A percentile compares a stretch with the other conserved stretches of the same genome.
Evolutionary conservation across 176 grass and related monocot genomes (phyloP).

Genomic region (Metroxylon sagu): DNA sequence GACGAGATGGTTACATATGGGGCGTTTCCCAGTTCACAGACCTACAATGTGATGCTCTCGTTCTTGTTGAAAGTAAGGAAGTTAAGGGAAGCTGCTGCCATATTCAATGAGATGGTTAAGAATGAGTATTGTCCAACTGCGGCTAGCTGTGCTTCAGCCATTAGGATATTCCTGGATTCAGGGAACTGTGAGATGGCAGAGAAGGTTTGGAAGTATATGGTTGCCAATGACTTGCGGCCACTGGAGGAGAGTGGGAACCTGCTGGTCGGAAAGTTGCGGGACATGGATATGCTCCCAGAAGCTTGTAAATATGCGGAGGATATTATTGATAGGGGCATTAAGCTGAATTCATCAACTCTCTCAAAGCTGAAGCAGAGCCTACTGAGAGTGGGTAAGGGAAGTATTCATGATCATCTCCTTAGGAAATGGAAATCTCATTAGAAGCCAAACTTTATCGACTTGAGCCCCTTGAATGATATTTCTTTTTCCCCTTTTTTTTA

Average conservation of each 20-base stretch:
- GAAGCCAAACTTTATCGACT: neutral
- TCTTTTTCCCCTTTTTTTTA: too few species aligned
- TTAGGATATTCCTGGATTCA: conserved; percentile 47
- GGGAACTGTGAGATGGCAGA: conserved; percentile 40
- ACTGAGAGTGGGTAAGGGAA: conserved; percentile 40
- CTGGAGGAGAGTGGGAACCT: conserved; percentile 67
- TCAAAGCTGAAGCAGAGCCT: conserved; percentile 61
- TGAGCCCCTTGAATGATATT: too few species aligned
- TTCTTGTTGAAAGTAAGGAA: conserved; percentile 48
- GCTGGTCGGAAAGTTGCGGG: conserved; percentile 47
- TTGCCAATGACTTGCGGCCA: conserved; percentile 38
- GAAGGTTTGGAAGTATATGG: conserved; percentile 76
- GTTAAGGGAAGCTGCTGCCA: conserved; percentile 31
- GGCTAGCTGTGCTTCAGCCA: conserved; percentile 1
- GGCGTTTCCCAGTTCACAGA: conserved; percentile 48
- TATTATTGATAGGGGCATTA: conserved; percentile 77
- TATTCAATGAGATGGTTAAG: conserved; percentile 87
- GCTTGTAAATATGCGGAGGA: conserved; percentile 88
- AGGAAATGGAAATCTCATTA: conserved; percentile 69
- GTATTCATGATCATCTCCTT: conserved; percentile 56
- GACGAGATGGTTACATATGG: conserved; percentile 64
- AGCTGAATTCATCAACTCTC: conserved; percentile 55
- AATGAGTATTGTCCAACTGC: conserved; percentile 54
- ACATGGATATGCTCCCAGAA: conserved; percentile 55
- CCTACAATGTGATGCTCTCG: conserved; percentile 50